Evolutionary conservation across 331 rosid genomes (phyloP), one percentile per base, ranked within the genome.

Genomic region (Malus hybrid): DNA sequence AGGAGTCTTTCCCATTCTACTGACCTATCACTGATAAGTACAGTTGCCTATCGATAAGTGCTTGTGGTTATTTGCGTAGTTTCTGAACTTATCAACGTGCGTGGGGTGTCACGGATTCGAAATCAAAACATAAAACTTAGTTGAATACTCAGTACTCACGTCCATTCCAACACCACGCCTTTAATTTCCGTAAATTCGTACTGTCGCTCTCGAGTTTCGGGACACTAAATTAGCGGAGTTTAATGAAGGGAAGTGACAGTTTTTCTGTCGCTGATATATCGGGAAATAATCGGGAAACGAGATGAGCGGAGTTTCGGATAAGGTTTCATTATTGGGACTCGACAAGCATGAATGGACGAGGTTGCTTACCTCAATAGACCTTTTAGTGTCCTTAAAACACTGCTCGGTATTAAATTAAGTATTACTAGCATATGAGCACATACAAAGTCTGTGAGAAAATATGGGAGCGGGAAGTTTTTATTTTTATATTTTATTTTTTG

Each of bases 121-220:
- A 91, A 85, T 77, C 82, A 73, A 76, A 28, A 70, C 82, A 82
- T 88, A 84, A 87, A 93, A 90, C 89, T 78, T 78, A 81, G 86
- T 88, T 39, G 91, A 83, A 90, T 86, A 83, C 87, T 87, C 88
- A 81, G 28, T 3, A 54, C 86, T 82, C 88, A 86, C 88, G 96
- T 93, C 96, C 98, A 82, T 73, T 77, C 66, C 68, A 20, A 5
- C 64, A 31, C 50, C 36, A 20, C 2, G 54, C 79, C 55, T 27
- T 36, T 56, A 57, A 59, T 67, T 66, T 69, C 42, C 3, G 42
- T 8, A 36, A 7, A 8, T 39, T 73, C 24, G 76, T 74, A 74
- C 65, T 56, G 76, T 89, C 85, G 74, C 80, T 84, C 60, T 86
- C 87, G 66, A 29, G 44, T 31, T 18, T 28, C 4, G 24, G 64